Conservation (phyloP, 164 flowering plant species). For the Aristolochia californica region DNA sequence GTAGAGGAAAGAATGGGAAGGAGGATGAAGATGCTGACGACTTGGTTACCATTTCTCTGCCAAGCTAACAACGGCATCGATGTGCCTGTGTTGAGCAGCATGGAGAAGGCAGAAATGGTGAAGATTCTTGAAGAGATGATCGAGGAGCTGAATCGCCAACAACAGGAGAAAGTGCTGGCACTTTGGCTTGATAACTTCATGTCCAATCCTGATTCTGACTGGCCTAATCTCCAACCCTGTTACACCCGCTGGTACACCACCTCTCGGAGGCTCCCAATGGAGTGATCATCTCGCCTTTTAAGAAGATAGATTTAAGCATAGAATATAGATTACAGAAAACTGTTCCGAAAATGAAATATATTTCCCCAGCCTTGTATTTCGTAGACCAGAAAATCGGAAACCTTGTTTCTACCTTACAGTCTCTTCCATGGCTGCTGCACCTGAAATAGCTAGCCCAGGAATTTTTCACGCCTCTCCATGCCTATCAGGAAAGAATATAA, state of each 20-base stretch:
- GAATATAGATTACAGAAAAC: too few species aligned
- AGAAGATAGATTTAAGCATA: too few species aligned
- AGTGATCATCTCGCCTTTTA: too few species aligned
- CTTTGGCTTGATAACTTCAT: conserved; percentile 81
- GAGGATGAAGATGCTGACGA: conserved; percentile 41
- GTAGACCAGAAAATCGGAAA: too few species aligned
- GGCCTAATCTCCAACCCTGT: conserved; percentile 73
- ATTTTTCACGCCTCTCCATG: too few species aligned
- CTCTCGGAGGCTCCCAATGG: conserved; percentile 38
- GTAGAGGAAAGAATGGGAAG: conserved; percentile 14
- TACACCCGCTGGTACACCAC: conserved; percentile 57
- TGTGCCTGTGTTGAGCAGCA: conserved; percentile 36
- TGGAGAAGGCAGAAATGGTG: conserved; percentile 54
- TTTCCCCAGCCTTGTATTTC: too few species aligned
- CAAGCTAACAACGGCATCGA: conserved; percentile 63
- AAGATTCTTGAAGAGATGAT: conserved; percentile 42
- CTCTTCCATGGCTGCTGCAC: too few species aligned
- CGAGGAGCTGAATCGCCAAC: conserved; percentile 26
- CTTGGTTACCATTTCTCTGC: conserved; percentile 87
- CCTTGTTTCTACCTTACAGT: too few species aligned
- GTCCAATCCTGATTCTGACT: conserved; percentile 48
- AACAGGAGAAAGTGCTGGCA: conserved; percentile 59
- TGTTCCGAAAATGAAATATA: too few species aligned
- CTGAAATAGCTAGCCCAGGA: too few species aligned
- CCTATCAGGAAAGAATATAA: too few species aligned